A percentile compares a stretch with the other conserved stretches of the same genome.
Conservation (phyloP, 2,329 filamentous ascomycete species). For the Aspergillus sp. region DNA sequence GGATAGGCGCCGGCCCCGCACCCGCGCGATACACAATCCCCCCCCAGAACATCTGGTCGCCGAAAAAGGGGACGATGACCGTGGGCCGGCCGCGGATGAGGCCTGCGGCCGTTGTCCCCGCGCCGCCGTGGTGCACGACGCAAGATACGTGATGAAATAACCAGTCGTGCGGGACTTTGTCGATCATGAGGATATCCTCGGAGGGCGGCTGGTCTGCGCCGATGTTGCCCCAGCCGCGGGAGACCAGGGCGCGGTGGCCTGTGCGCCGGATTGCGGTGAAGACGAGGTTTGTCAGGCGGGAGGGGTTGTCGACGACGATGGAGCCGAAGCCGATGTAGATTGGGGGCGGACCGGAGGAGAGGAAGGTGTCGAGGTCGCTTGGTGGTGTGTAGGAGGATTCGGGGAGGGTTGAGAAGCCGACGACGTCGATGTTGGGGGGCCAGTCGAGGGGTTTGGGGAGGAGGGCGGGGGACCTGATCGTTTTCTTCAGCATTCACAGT, state of each 20-base stretch:
- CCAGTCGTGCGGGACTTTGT: slow-evolving; percentile 88
- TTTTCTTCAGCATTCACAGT: background rate
- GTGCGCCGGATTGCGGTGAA: slow-evolving; percentile 70
- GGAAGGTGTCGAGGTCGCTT: slow-evolving; percentile 67
- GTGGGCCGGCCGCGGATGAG: slow-evolving; percentile 80
- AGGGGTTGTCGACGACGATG: slow-evolving; percentile 78
- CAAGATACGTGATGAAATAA: slow-evolving; percentile 79
- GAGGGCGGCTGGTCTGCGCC: slow-evolving; percentile 71
- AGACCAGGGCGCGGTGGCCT: slow-evolving; percentile 78
- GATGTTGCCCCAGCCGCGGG: slow-evolving; percentile 86
- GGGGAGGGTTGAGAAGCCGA: slow-evolving; percentile 77
- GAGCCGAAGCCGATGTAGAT: slow-evolving; percentile 85
- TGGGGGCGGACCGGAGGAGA: slow-evolving; percentile 70
- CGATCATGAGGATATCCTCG: slow-evolving; percentile 79
- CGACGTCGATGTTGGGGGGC: slow-evolving; percentile 71
- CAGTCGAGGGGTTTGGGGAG: slow-evolving; percentile 82
- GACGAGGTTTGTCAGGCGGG: slow-evolving; percentile 70
- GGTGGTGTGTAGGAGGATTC: slow-evolving; percentile 69
- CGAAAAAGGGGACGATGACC: slow-evolving; percentile 84
- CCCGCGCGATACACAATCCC: slow-evolving; percentile 74
- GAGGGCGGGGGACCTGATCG: slow-evolving; percentile 67
- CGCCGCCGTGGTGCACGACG: slow-evolving; percentile 86
- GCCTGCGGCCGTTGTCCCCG: slow-evolving; percentile 86
- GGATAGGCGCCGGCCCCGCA: slow-evolving; percentile 72
- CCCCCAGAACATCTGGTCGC: slow-evolving; percentile 84